phyloP scores from a whole-genome alignment of 495 filamentous ascomycete species.

The Patellaria atrata region DNA sequence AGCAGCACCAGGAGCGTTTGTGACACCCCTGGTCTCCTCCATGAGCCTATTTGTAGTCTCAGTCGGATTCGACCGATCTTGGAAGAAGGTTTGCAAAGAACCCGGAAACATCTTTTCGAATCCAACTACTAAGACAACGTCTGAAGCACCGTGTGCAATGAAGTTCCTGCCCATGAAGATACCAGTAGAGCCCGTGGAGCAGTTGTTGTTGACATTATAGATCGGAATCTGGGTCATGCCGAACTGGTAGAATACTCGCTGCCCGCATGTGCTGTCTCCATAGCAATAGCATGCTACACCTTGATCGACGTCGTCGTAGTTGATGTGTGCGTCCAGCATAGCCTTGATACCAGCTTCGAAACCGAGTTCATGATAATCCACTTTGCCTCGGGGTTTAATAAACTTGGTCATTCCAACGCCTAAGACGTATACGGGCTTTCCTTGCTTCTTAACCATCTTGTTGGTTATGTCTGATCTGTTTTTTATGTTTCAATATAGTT shows the following conservation, averaged over 20 bases:
- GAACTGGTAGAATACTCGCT: constrained; percentile 98
- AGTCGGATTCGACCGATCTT: constrained; percentile 64
- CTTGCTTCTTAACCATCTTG: constrained; percentile 31
- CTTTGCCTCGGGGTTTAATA: constrained; percentile 90
- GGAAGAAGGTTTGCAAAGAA: constrained; percentile 63
- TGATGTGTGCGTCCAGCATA: constrained; percentile 87
- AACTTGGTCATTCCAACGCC: constrained; percentile 99
- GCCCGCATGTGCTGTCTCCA: constrained; percentile 86
- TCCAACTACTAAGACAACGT: constrained; percentile 81
- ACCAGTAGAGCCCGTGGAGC: constrained; percentile 82
- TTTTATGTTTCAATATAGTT: too few relatives aligned
- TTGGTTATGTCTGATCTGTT: constrained; percentile 6
- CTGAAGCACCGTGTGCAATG: constrained; percentile 63
- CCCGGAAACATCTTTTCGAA: constrained; percentile 98
- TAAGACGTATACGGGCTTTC: constrained; percentile 63
- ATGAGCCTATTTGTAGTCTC: constrained; percentile 63
- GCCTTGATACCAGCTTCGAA: constrained; percentile 94
- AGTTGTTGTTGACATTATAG: constrained; percentile 98
- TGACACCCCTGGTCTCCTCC: constrained; percentile 61
- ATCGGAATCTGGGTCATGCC: constrained; percentile 93
- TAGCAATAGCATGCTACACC: constrained; percentile 97
- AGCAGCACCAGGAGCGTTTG: constrained; percentile 69
- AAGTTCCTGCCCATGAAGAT: constrained; percentile 69
- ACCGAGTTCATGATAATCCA: constrained; percentile 78
- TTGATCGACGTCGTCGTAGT: constrained; percentile 91